These are phyloP conservation scores for Phytophthora europaea DNA, from an alignment of 352 stramenopile genomes.

Conservation along the genomic window DNA sequence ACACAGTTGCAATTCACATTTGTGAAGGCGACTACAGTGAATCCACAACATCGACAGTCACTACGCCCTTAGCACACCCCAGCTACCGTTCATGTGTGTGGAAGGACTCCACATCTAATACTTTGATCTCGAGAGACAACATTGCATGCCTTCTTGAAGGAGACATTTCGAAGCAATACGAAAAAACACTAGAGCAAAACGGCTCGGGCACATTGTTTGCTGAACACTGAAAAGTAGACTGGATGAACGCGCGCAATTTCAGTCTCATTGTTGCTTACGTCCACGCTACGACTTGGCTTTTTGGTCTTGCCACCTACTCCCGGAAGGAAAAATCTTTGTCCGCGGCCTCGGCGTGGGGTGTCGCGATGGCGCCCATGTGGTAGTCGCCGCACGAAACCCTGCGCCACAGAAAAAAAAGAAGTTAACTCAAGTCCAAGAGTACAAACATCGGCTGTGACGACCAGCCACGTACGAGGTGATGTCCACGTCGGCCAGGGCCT, in stretches of 20 bases:
- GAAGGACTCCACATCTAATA: no score
- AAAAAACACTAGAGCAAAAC: no score
- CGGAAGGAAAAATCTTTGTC: slow-evolving; percentile 90
- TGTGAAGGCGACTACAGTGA: no score
- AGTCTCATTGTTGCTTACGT: slow-evolving; percentile 29
- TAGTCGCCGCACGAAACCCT: slow-evolving; percentile 89
- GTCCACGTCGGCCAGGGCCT: slow-evolving; percentile 61
- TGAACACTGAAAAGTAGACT: no score
- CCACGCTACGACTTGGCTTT: slow-evolving; percentile 11
- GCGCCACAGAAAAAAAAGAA: background rate
- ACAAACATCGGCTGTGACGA: background rate
- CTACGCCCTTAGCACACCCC: no score
- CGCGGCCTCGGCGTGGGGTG: slow-evolving; percentile 70
- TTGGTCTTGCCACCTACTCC: slow-evolving; percentile 35
- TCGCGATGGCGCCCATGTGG: slow-evolving; percentile 88
- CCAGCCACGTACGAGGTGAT: slow-evolving; percentile 67
- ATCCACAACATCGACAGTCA: no score
- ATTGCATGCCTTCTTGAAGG: no score
- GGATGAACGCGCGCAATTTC: background rate
- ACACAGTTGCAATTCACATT: no score
- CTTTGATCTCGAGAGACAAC: no score
- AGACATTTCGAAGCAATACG: no score
- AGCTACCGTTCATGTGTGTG: no score
- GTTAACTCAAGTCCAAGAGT: slow-evolving; percentile 6
- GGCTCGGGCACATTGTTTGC: no score